These are phyloP conservation scores for Mucor piriformis DNA, from an alignment of 371 early-diverging fungal genomes.

Conservation along the genomic window DNA sequence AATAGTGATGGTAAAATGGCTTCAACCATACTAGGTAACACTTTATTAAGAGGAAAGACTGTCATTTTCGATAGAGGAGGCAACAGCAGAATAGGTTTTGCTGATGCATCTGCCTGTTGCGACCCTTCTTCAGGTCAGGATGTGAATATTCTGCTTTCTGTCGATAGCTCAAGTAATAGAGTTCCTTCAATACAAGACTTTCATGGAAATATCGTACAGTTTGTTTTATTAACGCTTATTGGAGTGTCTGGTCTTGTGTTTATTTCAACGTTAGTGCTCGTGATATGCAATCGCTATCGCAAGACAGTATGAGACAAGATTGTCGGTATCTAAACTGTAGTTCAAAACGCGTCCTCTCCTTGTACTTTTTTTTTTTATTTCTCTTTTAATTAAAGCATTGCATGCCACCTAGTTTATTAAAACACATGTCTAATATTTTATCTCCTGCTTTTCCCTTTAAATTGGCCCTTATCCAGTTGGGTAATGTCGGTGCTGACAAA, in stretches of 20 bases:
- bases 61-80: conserved; percentile 14
- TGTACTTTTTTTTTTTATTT: not conserved
- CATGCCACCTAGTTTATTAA: conserved; percentile 4
- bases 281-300: not conserved
- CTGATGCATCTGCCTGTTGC: conserved; percentile 10
- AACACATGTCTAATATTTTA: conserved; percentile 18
- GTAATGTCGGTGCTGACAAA: conserved; percentile 70
- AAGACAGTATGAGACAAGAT: not conserved
- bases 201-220: not conserved
- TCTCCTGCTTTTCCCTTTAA: conserved; percentile 53
- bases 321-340: not conserved
- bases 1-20: conserved; percentile 4
- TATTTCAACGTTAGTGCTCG: conserved; percentile 1
- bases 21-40: conserved; percentile 11
- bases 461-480: conserved; percentile 81
- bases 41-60: conserved; percentile 9
- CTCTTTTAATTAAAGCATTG: not conserved
- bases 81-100: conserved; percentile 7
- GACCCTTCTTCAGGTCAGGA: not conserved
- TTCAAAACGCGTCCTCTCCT: not conserved
- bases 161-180: conserved; percentile 3
- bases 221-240: not conserved
- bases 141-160: conserved; percentile 9
- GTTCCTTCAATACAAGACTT: not conserved
- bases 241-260: conserved; percentile 3